Percentiles rank a stretch among this genome's conserved stretches.
phyloP scores from a whole-genome alignment of 1,284 basidiomycete species.

The Tetrapyrgos nigripes region DNA sequence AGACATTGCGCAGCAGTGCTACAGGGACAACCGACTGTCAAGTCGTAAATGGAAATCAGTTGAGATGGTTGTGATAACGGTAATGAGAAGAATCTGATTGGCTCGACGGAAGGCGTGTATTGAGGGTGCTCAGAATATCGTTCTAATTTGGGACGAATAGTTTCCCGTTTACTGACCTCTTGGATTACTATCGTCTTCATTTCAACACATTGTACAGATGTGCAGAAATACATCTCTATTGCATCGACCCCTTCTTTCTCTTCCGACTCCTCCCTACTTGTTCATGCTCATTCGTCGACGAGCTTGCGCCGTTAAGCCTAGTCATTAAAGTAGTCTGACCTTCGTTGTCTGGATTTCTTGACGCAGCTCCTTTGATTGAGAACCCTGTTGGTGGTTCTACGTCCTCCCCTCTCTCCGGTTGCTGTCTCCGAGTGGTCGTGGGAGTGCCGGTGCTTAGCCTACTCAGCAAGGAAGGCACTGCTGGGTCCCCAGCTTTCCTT shows the following conservation, averaged over 20 bases:
- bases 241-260: slow-evolving; percentile 1
- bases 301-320: neutral
- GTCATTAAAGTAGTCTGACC: slow-evolving; percentile 7
- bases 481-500: slow-evolving; percentile 32
- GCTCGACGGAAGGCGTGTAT: too few species aligned
- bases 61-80: too few species aligned
- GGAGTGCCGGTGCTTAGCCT: slow-evolving; percentile 37
- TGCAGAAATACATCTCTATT: neutral
- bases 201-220: neutral
- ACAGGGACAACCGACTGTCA: too few species aligned
- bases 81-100: too few species aligned
- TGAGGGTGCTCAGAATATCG: too few species aligned
- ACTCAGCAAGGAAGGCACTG: slow-evolving; percentile 49
- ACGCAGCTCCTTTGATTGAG: slow-evolving; percentile 62
- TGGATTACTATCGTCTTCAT: neutral
- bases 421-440: slow-evolving; percentile 33
- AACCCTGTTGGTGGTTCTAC: slow-evolving; percentile 6
- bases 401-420: slow-evolving; percentile 6
- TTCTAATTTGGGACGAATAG: too few species aligned
- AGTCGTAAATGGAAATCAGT: too few species aligned
- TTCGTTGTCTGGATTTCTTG: neutral
- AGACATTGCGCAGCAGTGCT: too few species aligned
- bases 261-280: slow-evolving; percentile 2
- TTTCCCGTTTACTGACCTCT: neutral
- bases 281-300: neutral